Percentiles rank a stretch among this genome's conserved stretches.
These are phyloP conservation scores for Colletotrichum cordylinicola DNA, from an alignment of 2,329 filamentous ascomycete genomes.

Conservation along the genomic window DNA sequence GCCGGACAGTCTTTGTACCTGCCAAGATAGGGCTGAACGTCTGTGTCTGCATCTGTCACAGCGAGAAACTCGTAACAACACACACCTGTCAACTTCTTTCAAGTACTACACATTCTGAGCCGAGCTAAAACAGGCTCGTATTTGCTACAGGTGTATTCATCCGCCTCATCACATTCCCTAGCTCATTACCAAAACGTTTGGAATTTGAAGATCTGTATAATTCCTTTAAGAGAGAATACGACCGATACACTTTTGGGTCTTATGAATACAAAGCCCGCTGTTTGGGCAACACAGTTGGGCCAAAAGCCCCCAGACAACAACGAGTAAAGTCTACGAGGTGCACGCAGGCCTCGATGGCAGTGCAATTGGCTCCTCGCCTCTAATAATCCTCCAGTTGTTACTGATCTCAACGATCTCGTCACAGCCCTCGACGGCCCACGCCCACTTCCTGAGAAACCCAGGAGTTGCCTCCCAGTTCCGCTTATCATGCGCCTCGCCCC, in stretches of 20 bases:
- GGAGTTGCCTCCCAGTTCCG: conserved; percentile 29
- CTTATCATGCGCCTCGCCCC: conserved; percentile 27
- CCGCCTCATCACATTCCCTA: too few relatives aligned
- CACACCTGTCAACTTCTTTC: not conserved
- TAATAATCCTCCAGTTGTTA: conserved; percentile 26
- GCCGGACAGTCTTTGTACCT: not conserved
- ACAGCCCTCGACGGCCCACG: conserved; percentile 26
- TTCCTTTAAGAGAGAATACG: too few relatives aligned
- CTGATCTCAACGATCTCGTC: conserved; percentile 23
- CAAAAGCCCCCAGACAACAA: not conserved
- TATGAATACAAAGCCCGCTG: not conserved
- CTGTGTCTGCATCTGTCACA: not conserved
- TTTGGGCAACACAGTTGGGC: not conserved
- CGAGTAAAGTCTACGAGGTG: not conserved
- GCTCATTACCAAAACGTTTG: too few relatives aligned
- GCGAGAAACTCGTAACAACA: too few relatives aligned
- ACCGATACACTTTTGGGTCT: not conserved
- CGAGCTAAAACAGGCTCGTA: too few relatives aligned
- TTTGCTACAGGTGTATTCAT: too few relatives aligned
- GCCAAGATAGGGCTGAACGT: not conserved
- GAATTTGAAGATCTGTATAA: too few relatives aligned
- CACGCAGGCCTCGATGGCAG: accelerated
- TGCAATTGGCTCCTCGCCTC: conserved; percentile 23
- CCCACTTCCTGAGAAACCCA: conserved; percentile 26
- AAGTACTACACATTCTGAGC: too few relatives aligned